Evolutionary conservation across 768 basidiomycete species (phyloP).

Genomic region (Wakefieldia striispora): DNA sequence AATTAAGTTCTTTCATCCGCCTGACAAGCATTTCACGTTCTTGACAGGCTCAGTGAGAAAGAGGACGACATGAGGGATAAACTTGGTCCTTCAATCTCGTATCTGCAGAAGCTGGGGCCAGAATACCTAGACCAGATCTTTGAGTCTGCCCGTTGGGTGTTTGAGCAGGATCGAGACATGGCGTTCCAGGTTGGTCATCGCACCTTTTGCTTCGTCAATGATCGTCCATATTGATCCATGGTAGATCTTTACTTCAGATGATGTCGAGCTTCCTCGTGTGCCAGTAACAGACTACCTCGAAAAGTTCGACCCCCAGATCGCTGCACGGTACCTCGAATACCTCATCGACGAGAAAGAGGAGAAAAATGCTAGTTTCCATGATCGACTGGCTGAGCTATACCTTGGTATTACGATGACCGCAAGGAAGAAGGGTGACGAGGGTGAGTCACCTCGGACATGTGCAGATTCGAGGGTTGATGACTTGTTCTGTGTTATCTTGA

Average conservation of each 20-base stretch:
- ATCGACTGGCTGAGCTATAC: constrained; percentile 87
- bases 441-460: constrained; percentile 35
- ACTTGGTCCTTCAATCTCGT: constrained; percentile 78
- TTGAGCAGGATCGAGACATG: constrained; percentile 67
- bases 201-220: background rate
- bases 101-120: constrained; percentile 87
- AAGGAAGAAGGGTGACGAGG: constrained; percentile 56
- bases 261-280: constrained; percentile 81
- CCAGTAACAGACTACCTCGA: constrained; percentile 80
- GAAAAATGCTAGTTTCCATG: constrained; percentile 67
- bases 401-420: constrained; percentile 61
- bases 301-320: constrained; percentile 62
- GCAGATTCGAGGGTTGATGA: background rate
- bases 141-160: constrained; percentile 80
- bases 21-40: background rate
- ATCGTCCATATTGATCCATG: background rate
- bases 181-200: constrained; percentile 64
- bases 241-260: constrained; percentile 95
- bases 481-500: background rate
- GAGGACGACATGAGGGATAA: constrained; percentile 78
- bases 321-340: constrained; percentile 80
- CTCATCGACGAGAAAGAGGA: constrained; percentile 76
- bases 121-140: constrained; percentile 82
- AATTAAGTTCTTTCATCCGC: background rate
- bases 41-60: constrained; percentile 69